Conservation (phyloP, 2,329 filamentous ascomycete genomes). For the Cladorrhinum sp. region DNA sequence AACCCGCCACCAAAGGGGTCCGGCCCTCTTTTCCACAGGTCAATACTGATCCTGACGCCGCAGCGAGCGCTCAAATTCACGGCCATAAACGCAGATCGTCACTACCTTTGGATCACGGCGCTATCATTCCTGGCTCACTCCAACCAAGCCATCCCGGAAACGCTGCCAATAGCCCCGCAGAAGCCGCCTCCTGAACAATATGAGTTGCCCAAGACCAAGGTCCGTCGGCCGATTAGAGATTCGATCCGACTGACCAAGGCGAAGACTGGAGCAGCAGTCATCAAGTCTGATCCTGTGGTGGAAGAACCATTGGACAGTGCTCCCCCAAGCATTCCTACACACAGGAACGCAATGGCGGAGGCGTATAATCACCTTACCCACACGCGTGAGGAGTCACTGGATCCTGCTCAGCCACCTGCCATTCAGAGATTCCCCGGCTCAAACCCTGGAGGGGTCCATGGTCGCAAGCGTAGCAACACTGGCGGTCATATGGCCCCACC, state of each 20-base stretch:
- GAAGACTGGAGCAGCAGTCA: constrained; percentile 39
- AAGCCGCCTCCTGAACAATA: constrained; percentile 49
- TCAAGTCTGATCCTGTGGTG: constrained; percentile 27
- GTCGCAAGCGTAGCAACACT: constrained; percentile 86
- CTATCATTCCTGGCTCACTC: constrained; percentile 94
- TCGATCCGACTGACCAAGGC: constrained; percentile 87
- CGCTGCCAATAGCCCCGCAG: constrained; percentile 55
- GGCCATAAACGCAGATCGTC: constrained; percentile 74
- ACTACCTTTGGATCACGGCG: constrained; percentile 92
- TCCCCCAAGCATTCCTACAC: constrained; percentile 50
- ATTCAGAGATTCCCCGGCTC: constrained; percentile 68
- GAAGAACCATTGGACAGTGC: constrained; percentile 39
- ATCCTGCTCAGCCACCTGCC: constrained; percentile 67
- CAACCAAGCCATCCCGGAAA: constrained; percentile 73
- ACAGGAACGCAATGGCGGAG: constrained; percentile 41
- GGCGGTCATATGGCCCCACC: constrained; percentile 70
- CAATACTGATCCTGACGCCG: constrained; percentile 91
- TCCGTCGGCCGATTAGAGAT: constrained; percentile 67
- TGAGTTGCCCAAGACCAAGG: constrained; percentile 47
- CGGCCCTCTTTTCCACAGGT: constrained; percentile 74
- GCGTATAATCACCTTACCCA: constrained; percentile 37
- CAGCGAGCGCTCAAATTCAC: constrained; percentile 95
- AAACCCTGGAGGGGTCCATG: constrained; percentile 54
- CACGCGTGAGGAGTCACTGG: constrained; percentile 49
- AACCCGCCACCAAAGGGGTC: constrained; percentile 75